Base-by-base conservation (phyloP, 805 yeast genomes). In the Candida sakaeoensis region DNA sequence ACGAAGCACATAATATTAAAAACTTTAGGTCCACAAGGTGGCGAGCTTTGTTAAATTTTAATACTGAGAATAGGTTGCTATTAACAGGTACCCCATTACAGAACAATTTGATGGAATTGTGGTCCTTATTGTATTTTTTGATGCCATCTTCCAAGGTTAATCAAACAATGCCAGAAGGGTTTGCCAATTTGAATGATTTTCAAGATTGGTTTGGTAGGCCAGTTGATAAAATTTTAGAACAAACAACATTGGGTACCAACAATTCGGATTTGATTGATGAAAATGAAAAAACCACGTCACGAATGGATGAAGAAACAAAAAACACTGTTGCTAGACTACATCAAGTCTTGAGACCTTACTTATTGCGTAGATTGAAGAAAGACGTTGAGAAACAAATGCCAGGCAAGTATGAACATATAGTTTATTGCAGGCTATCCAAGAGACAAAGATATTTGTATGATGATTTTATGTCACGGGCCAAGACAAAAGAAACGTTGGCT, bases 381-480 rank as follows among this genome's bases (percentile, higher is more conserved):
- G 99, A 93, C 61, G 99, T 93, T 10, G 99, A 93, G 53, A 89
- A 91, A 55, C 99, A 93, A 61, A 93, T 93, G 99, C 99, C 99
- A 1, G 96, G 85, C 0, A 93, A 93, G 55, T 86, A 89, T 59
- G 99, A 93, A 58, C 99, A 93, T 59, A 82, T 93, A 43, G 81
- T 93, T 5, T 87, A 85, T 57, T 95, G 99, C 65, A 77, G 95
- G 19, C 65, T 93, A 33, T 89, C 97, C 1, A 89, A 93, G 52
- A 76, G 99, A 48, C 99, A 93, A 58, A 67, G 98, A 44, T 85
- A 78, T 53, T 63, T 93, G 40, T 93, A 93, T 53, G 99, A 93
- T 59, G 99, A 93, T 60, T 93, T 93, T 55, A 87, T 93, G 95
- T 85, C 96, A 1, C 72, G 99, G 47, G 95, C 99, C 6, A 91